Evolutionary conservation across 345 rosid species (phyloP).

Genomic region (Brassica napus): Da-Ae NC_063450.1:1160001-1160500

Average conservation of each 20-base stretch:
- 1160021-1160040: constrained; percentile 55
- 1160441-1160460: constrained; percentile 94
- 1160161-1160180: constrained; percentile 84
- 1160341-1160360: constrained; percentile 96
- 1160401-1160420: constrained; percentile 98
- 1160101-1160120: constrained; percentile 88
- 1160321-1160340: constrained; percentile 94
- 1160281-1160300: constrained; percentile 91
- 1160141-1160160: constrained; percentile 80
- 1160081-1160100: constrained; percentile 77
- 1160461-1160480: constrained; percentile 92
- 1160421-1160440: constrained; percentile 94
- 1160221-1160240: constrained; percentile 89
- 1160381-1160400: constrained; percentile 96
- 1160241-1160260: constrained; percentile 88
- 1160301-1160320: constrained; percentile 95
- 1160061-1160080: constrained; percentile 62
- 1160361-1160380: constrained; percentile 96
- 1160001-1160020: constrained; percentile 81
- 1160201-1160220: constrained; percentile 70
- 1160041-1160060: constrained; percentile 84
- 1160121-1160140: constrained; percentile 90
- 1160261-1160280: constrained; percentile 83
- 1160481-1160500: constrained; percentile 89
- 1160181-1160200: constrained; percentile 92